These are phyloP conservation scores for Raffaelea albimanens DNA, from an alignment of 2,329 filamentous ascomycete species.

Conservation along the genomic window DNA sequence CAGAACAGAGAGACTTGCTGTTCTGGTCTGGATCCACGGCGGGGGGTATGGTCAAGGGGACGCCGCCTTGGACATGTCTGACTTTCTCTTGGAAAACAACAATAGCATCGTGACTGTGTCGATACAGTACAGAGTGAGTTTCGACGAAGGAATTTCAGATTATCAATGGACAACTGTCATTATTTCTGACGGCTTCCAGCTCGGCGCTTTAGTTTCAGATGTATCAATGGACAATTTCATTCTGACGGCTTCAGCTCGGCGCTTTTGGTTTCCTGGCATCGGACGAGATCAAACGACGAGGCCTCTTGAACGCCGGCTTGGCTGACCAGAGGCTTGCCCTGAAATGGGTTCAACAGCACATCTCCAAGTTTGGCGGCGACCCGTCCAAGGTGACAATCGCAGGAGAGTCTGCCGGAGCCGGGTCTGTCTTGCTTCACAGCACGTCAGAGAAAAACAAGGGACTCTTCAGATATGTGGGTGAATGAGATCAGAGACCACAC, in stretches of 20 bases:
- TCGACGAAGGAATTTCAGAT: no score
- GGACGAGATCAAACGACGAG: slow-evolving; percentile 6
- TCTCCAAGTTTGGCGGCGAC: slow-evolving; percentile 34
- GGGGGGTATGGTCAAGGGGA: slow-evolving; percentile 18
- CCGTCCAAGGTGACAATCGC: slow-evolving; percentile 30
- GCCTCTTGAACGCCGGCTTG: slow-evolving; percentile 28
- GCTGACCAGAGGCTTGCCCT: slow-evolving; percentile 31
- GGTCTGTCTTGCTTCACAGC: slow-evolving; percentile 30
- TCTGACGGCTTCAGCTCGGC: slow-evolving; percentile 2
- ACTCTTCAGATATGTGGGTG: background rate
- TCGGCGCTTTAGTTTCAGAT: no score
- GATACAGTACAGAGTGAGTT: slow-evolving; percentile 17
- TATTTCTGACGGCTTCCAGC: no score
- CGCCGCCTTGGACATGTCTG: slow-evolving; percentile 13
- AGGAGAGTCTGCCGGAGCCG: slow-evolving; percentile 35
- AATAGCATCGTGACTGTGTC: slow-evolving; percentile 17
- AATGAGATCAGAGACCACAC: background rate
- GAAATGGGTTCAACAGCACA: slow-evolving; percentile 35
- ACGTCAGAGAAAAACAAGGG: slow-evolving; percentile 20
- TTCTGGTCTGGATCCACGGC: slow-evolving; percentile 41
- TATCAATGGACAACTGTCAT: no score
- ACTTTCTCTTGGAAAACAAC: slow-evolving; percentile 15
- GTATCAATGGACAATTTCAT: no score
- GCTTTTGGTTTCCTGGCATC: slow-evolving; percentile 14
- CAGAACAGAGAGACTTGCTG: slow-evolving; percentile 29